Evolutionary conservation across 352 stramenopile species (phyloP).

Genomic region (Phytopythium kandeliae): DNA sequence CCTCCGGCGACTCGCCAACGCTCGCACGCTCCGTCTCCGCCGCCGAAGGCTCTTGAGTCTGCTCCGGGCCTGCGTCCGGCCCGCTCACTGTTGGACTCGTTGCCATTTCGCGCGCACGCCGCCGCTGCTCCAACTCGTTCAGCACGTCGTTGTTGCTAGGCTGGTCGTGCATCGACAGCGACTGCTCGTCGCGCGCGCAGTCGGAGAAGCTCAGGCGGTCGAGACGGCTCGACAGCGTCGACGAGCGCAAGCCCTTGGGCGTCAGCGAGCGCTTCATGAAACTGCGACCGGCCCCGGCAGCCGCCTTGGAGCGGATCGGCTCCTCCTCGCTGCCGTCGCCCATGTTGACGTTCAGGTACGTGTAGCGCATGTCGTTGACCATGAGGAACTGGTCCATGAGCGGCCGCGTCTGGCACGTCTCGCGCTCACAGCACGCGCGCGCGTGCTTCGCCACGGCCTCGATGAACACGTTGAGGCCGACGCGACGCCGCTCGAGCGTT

Average conservation of each 20-base stretch:
- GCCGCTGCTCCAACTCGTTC: neutral
- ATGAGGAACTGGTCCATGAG: slow-evolving; percentile 88
- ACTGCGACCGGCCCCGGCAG: slow-evolving; percentile 4
- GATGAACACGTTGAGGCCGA: slow-evolving; percentile 73
- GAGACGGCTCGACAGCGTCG: slow-evolving; percentile 23
- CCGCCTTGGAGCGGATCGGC: slow-evolving; percentile 16
- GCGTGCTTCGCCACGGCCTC: slow-evolving; percentile 72
- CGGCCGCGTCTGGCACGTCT: slow-evolving; percentile 59
- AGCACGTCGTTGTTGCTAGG: neutral
- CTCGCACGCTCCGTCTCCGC: too few species aligned
- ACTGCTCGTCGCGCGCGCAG: slow-evolving; percentile 21
- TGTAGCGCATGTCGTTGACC: slow-evolving; percentile 87
- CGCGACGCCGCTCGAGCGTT: slow-evolving; percentile 65
- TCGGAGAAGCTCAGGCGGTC: slow-evolving; percentile 34
- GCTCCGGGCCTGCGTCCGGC: neutral
- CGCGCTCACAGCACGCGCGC: slow-evolving; percentile 57
- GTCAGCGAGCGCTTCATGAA: neutral
- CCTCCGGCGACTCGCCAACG: slow-evolving; percentile 28
- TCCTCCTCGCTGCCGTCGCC: slow-evolving; percentile 47
- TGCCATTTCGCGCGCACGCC: slow-evolving; percentile 6
- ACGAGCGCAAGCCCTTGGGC: slow-evolving; percentile 9
- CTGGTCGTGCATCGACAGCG: slow-evolving; percentile 7
- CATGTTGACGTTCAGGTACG: slow-evolving; percentile 83
- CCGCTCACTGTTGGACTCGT: neutral
- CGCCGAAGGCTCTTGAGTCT: neutral